Base-by-base conservation (phyloP, 805 yeast species). In the Lipomyces yamadae region DNA sequence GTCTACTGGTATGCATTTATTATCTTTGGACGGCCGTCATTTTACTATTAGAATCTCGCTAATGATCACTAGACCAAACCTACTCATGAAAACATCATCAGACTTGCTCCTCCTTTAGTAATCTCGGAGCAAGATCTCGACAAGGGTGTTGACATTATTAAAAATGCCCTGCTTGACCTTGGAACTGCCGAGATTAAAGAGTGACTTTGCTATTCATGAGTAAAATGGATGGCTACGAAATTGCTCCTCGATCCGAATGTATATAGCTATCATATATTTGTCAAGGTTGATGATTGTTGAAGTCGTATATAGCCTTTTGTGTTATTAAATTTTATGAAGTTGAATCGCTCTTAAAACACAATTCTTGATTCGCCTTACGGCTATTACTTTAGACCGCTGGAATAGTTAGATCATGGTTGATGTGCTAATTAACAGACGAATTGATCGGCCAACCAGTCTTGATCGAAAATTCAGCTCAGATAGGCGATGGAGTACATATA, bases 81-180 rank as follows among this genome's bases (percentile, higher is more conserved):
- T 72, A 93, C 98, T 1, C 98, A 94, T 78, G 97, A 92, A 74
- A 89, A 92, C 78, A 93, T 94, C 74, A 93, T 94, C 76, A 89
- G 98, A 82, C 83, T 94, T 77, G 97, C 98, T 10, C 98, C 98
- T 65, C 98, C 98, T 32, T 82, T 94, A 78, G 96, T 92, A 53
- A 94, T 94, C 72, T 85, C 93, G 39, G 88, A 92, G 76, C 94
- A 89, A 74, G 98, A 94, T 76, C 82, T 94, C 75, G 78, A 86
- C 71, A 88, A 85, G 79, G 98, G 97, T 75, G 88, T 92, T 63
- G 88, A 85, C 13, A 83, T 89, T 58, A 93, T 94, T 73, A 83
- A 83, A 77, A 74, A 82, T 72, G 82, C 91, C 18, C 83, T 92
- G 74, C 77, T 76, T 60, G 82, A 81, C 67, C 75, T 79, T 15